phyloP scores from a whole-genome alignment of 1,284 basidiomycete species.

The Sphaerobolus stellatus region DNA sequence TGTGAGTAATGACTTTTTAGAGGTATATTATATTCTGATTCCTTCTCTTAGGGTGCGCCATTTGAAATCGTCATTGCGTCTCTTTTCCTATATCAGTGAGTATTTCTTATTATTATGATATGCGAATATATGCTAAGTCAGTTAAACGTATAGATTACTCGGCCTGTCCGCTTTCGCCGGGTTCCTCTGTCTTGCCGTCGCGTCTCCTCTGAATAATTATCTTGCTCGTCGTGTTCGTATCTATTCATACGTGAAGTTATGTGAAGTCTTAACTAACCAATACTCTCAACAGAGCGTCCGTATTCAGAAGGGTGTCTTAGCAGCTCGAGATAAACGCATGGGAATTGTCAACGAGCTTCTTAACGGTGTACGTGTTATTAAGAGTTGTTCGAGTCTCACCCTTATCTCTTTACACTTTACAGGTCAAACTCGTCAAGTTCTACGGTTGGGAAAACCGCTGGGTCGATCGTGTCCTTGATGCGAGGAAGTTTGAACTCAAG shows the following conservation, averaged over 20 bases:
- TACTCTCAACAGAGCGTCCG: constrained; percentile 34
- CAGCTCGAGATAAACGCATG: constrained; percentile 83
- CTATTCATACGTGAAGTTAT: neutral
- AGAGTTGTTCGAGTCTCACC: neutral
- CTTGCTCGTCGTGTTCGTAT: constrained; percentile 51
- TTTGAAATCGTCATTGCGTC: constrained; percentile 79
- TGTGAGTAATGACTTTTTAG: constrained; percentile 2
- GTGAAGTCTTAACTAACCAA: neutral
- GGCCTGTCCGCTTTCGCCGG: constrained; percentile 86
- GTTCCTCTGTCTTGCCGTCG: constrained; percentile 70
- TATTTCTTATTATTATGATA: constrained; percentile 11
- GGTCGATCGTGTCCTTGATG: constrained; percentile 60
- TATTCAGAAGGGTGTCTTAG: constrained; percentile 72
- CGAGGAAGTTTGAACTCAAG: constrained; percentile 58
- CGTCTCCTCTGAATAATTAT: constrained; percentile 73
- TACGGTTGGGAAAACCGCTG: constrained; percentile 81
- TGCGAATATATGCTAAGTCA: neutral
- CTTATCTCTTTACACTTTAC: neutral
- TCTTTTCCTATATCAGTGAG: constrained; percentile 77
- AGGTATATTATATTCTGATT: neutral
- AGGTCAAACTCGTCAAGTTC: constrained; percentile 85
- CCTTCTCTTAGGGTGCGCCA: constrained; percentile 51
- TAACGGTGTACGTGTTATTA: constrained; percentile 48
- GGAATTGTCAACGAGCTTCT: constrained; percentile 84
- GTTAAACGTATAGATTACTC: constrained; percentile 56